Evolutionary conservation across 306 rosid genomes (phyloP).

Genomic region (Dalbergia cultrata): DNA sequence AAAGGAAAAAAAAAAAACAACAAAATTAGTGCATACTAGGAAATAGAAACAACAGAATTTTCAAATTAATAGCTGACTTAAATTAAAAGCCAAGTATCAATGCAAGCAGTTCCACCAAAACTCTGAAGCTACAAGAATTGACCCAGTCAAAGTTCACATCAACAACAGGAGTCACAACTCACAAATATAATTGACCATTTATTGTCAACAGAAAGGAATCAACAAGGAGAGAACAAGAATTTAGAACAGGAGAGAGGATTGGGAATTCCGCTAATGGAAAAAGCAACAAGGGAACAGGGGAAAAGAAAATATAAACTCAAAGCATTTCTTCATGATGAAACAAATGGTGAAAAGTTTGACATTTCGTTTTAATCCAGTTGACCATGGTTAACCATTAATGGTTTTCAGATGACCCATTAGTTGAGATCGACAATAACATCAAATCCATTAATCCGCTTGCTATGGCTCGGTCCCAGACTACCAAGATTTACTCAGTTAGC

Average conservation of each 20-base stretch:
- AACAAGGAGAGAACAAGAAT: not conserved
- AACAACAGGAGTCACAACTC: constrained; percentile 3
- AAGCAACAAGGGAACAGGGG: constrained; percentile 10
- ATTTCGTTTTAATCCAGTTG: constrained; percentile 6
- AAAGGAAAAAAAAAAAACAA: constrained; percentile 31
- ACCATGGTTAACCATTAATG: constrained; percentile 11
- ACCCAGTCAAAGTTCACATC: constrained; percentile 1
- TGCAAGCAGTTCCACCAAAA: constrained; percentile 9
- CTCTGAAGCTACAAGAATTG: constrained; percentile 23
- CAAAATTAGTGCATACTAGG: constrained; percentile 36
- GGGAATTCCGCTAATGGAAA: not conserved
- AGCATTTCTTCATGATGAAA: not conserved
- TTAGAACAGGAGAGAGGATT: not conserved
- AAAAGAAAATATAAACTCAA: no score
- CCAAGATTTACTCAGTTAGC: constrained; percentile 1
- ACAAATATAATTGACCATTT: not conserved
- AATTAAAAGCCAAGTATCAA: constrained; percentile 1
- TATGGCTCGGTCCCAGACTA: constrained; percentile 15
- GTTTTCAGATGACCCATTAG: not conserved
- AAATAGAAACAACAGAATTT: constrained; percentile 15
- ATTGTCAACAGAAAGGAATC: constrained; percentile 7
- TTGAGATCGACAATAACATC: constrained; percentile 4
- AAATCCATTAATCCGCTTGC: constrained; percentile 10
- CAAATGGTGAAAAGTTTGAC: not conserved
- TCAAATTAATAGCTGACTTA: constrained; percentile 9